phyloP scores from a whole-genome alignment of 2,329 filamentous ascomycete genomes.

The Seiridium unicorne region DNA sequence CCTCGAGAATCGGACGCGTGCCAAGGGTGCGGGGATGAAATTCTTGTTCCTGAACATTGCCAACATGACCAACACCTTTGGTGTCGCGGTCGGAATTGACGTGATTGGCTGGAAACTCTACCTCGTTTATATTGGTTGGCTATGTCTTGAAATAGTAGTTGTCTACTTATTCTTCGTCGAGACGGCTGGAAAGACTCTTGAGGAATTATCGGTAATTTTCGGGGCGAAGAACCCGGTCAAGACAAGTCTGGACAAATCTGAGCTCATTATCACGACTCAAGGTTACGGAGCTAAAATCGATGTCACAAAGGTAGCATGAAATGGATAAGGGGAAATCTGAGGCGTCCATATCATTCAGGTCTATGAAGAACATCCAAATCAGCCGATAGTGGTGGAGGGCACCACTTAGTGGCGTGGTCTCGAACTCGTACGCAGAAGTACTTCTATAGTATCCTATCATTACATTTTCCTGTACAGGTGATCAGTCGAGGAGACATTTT shows the following conservation, averaged over 20 bases:
- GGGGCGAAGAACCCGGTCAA: slow-evolving; percentile 6
- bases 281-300: background rate
- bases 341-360: no score
- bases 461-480: no score
- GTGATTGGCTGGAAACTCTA: slow-evolving; percentile 23
- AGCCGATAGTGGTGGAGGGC: no score
- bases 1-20: slow-evolving; percentile 32
- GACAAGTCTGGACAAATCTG: slow-evolving; percentile 15
- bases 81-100: slow-evolving; percentile 33
- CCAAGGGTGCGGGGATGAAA: slow-evolving; percentile 32
- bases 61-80: slow-evolving; percentile 41
- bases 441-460: no score
- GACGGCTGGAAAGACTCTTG: slow-evolving; percentile 9
- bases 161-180: slow-evolving; percentile 11
- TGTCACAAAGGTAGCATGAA: background rate
- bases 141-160: slow-evolving; percentile 2
- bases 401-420: no score
- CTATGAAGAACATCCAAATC: no score
- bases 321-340: background rate
- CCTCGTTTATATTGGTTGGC: slow-evolving; percentile 9
- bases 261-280: background rate
- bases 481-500: no score
- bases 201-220: slow-evolving; percentile 9
- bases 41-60: slow-evolving; percentile 35
- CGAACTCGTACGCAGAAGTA: no score